phyloP scores from a whole-genome alignment of 345 rosid species.

The Brassica nigra region DNA sequence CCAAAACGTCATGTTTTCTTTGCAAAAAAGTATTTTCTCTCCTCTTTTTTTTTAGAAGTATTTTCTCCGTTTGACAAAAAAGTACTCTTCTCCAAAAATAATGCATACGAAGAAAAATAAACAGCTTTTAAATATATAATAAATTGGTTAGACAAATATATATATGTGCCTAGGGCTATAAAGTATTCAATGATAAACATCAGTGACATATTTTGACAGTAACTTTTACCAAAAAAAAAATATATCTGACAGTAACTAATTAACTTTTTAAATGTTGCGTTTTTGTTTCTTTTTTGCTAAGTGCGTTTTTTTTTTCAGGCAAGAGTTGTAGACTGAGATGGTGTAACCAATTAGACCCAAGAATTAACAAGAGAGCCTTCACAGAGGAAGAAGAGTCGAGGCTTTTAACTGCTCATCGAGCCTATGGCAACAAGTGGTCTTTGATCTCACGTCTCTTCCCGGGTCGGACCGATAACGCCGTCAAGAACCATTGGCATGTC shows the following conservation, averaged over 20 bases:
- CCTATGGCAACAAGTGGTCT: constrained; percentile 98
- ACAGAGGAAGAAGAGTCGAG: constrained; percentile 90
- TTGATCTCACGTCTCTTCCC: constrained; percentile 95
- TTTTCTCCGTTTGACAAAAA: background rate
- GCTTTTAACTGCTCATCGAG: constrained; percentile 79
- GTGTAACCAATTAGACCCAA: constrained; percentile 97
- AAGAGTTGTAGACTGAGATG: constrained; percentile 98
- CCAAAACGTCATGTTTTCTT: too few relatives aligned
- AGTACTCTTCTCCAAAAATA: background rate
- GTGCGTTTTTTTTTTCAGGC: constrained; percentile 49
- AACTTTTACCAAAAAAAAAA: too few relatives aligned
- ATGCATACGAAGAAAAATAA: too few relatives aligned
- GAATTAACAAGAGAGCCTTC: constrained; percentile 82
- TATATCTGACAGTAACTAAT: background rate
- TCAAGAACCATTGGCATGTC: constrained; percentile 99
- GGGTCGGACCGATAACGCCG: constrained; percentile 96
- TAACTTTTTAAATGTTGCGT: constrained; percentile 1
- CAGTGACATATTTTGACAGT: background rate
- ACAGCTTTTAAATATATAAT: too few relatives aligned
- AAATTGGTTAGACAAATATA: too few relatives aligned
- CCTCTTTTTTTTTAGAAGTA: too few relatives aligned
- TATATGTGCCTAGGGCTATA: too few relatives aligned
- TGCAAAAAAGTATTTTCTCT: too few relatives aligned
- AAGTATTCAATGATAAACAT: too few relatives aligned
- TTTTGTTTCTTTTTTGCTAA: too few relatives aligned